Evolutionary conservation across 73 alveolate species (phyloP).

Genomic region (Stentor coeruleus): DNA sequence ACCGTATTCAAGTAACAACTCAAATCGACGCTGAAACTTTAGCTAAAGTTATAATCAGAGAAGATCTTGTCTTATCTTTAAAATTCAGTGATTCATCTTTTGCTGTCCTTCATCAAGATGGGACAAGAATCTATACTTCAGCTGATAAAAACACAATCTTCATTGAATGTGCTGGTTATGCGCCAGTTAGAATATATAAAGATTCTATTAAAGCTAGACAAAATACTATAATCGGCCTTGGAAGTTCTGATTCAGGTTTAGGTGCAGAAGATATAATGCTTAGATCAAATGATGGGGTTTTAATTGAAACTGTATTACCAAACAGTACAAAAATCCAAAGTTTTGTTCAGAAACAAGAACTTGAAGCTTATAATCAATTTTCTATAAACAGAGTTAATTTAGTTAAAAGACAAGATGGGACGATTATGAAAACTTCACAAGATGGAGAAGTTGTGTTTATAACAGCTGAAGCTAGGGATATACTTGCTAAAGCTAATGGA

Average conservation of each 20-base stretch:
- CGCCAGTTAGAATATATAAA: slow-evolving; percentile 64
- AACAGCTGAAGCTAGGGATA: slow-evolving; percentile 74
- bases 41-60: slow-evolving; percentile 57
- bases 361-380: slow-evolving; percentile 77
- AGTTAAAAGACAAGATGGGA: slow-evolving; percentile 65
- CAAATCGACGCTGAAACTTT: slow-evolving; percentile 75
- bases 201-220: slow-evolving; percentile 89
- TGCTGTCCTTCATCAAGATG: slow-evolving; percentile 69
- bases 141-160: slow-evolving; percentile 48
- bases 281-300: slow-evolving; percentile 80
- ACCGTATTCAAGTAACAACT: slow-evolving; percentile 57
- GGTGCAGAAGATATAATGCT: slow-evolving; percentile 85
- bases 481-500: slow-evolving; percentile 69
- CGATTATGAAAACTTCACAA: slow-evolving; percentile 73
- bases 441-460: slow-evolving; percentile 88
- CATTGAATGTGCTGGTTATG: slow-evolving; percentile 70
- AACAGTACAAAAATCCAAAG: slow-evolving; percentile 61
- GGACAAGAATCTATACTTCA: slow-evolving; percentile 62
- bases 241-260: slow-evolving; percentile 88
- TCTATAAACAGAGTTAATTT: slow-evolving; percentile 62
- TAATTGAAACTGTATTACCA: slow-evolving; percentile 74
- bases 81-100: slow-evolving; percentile 62
- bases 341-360: slow-evolving; percentile 77
- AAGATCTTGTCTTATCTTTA: slow-evolving; percentile 67
- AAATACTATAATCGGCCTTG: slow-evolving; percentile 83